These are phyloP conservation scores for Platanthera zijinensis DNA, from an alignment of 106 monocot genomes.

Conservation along the genomic window DNA sequence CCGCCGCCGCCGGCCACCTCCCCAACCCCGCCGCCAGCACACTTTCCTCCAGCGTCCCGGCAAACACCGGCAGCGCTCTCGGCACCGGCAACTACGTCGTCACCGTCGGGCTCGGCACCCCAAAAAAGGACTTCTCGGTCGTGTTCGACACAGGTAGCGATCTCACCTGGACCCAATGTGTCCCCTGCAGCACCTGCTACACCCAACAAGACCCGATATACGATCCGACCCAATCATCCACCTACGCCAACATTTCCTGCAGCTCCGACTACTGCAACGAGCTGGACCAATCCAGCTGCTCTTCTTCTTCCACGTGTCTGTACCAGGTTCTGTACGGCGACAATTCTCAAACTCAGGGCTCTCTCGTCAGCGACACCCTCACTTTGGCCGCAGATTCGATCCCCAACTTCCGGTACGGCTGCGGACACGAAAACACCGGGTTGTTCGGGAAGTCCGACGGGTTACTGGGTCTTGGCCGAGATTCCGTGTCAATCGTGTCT, in stretches of 20 bases:
- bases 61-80: not conserved
- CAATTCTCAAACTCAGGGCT: constrained; percentile 11
- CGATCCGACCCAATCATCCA: constrained; percentile 11
- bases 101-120: constrained; percentile 14
- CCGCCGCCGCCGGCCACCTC: not conserved
- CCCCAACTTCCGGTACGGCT: constrained; percentile 29
- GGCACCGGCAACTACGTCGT: constrained; percentile 13
- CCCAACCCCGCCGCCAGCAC: not conserved
- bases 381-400: constrained; percentile 16
- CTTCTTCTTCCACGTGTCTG: constrained; percentile 13
- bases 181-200: constrained; percentile 12
- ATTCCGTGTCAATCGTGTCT: constrained; percentile 14
- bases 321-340: constrained; percentile 29
- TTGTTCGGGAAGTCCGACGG: constrained; percentile 24
- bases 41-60: not conserved
- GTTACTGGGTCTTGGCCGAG: constrained; percentile 33
- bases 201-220: constrained; percentile 8
- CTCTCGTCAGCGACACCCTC: constrained; percentile 19
- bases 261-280: constrained; percentile 14
- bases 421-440: constrained; percentile 26
- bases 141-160: constrained; percentile 25
- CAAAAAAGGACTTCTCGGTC: not conserved
- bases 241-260: constrained; percentile 24
- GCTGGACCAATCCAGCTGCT: constrained; percentile 1
- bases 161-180: constrained; percentile 22